Conservation (phyloP, 495 filamentous ascomycete species). For the Endocarpon pusillum region DNA sequence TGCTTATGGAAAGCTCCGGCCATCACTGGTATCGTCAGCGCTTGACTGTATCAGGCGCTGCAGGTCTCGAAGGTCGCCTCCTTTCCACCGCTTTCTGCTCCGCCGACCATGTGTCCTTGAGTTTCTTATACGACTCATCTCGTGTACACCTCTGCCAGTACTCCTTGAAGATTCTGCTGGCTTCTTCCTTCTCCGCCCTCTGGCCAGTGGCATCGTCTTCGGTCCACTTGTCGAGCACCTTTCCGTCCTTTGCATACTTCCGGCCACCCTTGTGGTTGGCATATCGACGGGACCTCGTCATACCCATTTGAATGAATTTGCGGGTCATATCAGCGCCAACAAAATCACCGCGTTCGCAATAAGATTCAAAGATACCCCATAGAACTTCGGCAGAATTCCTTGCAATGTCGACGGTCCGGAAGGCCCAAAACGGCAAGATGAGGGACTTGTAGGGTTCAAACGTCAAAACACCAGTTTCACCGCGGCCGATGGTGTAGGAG, state of each 20-base stretch:
- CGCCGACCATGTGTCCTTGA: constrained; percentile 20
- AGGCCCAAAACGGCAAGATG: constrained; percentile 33
- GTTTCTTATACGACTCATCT: constrained; percentile 21
- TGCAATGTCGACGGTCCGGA: constrained; percentile 27
- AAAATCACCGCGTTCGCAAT: constrained; percentile 26
- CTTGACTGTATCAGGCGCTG: no score
- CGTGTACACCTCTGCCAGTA: constrained; percentile 25
- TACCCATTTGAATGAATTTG: constrained; percentile 39
- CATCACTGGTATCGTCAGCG: no score
- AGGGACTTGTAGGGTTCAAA: constrained; percentile 36
- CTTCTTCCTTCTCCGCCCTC: constrained; percentile 54
- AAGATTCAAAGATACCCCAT: constrained; percentile 22
- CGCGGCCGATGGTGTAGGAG: constrained; percentile 33
- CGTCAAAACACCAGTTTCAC: constrained; percentile 34
- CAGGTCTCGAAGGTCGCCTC: no score
- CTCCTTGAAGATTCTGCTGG: constrained; percentile 25
- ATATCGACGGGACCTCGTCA: constrained; percentile 33
- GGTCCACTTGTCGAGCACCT: constrained; percentile 9
- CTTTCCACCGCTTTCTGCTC: constrained; percentile 24
- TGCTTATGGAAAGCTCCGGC: no score
- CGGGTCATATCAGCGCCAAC: constrained; percentile 36
- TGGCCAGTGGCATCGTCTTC: constrained; percentile 33
- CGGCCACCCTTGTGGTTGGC: constrained; percentile 32
- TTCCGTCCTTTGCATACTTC: constrained; percentile 22
- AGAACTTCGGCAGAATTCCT: constrained; percentile 19